Percentiles rank a stretch among this genome's conserved stretches.
Conservation (phyloP, 1,284 basidiomycete species). For the Erythrobasidium hasegawianum region DNA sequence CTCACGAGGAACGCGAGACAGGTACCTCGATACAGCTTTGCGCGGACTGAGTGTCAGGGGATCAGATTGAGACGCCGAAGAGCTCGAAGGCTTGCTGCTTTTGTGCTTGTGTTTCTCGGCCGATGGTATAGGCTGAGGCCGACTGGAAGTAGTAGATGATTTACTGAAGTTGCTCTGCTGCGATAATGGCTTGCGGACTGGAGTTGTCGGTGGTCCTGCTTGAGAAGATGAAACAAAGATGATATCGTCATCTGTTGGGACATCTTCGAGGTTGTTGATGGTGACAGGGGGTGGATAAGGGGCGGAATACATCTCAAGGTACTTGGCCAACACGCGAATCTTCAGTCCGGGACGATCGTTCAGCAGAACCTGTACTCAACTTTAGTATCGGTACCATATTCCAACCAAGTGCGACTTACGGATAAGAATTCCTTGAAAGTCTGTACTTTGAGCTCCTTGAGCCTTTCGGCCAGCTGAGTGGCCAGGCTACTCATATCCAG, state of each 20-base stretch:
- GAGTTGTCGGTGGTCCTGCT: not conserved
- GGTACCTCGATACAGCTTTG: not conserved
- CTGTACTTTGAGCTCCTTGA: not conserved
- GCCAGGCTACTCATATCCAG: not conserved
- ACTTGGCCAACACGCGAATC: not conserved
- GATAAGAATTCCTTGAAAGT: not conserved
- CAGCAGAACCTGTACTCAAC: not conserved
- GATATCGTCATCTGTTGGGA: not conserved
- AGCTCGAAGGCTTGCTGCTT: not conserved
- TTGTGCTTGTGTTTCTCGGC: not conserved
- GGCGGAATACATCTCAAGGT: not conserved
- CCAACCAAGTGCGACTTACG: too few species aligned
- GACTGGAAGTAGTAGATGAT: not conserved
- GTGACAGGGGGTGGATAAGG: not conserved
- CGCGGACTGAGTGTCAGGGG: constrained; percentile 1
- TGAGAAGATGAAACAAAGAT: not conserved
- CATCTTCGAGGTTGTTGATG: not conserved
- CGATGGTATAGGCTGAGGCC: not conserved
- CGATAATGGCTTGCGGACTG: not conserved
- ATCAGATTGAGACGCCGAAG: not conserved
- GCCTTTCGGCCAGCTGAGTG: not conserved
- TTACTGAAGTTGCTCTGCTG: not conserved
- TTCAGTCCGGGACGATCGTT: not conserved
- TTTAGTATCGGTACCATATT: not conserved
- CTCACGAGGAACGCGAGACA: constrained; percentile 18